These are phyloP conservation scores for Vicia faba DNA, from an alignment of 306 rosid species.

Conservation along the genomic window DNA sequence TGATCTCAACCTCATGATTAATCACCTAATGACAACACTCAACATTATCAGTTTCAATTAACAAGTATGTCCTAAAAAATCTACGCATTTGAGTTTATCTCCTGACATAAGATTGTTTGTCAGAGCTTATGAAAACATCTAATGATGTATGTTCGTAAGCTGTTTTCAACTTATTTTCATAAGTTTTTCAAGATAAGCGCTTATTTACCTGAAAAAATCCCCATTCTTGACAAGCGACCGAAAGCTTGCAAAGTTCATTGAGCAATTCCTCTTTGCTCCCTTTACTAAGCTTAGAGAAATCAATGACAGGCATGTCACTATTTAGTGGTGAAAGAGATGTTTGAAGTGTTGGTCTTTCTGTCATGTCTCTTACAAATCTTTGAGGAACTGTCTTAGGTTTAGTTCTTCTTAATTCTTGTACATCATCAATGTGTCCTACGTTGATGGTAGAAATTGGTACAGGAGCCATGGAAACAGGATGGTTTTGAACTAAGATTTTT, in stretches of 20 bases:
- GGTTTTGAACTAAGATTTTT: slow-evolving; percentile 1
- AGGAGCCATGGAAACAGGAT: slow-evolving; percentile 65
- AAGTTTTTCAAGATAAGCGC: background rate
- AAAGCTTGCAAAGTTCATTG: slow-evolving; percentile 55
- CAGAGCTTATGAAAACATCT: background rate
- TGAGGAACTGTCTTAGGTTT: slow-evolving; percentile 71
- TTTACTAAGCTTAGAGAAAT: slow-evolving; percentile 61
- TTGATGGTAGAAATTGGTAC: slow-evolving; percentile 54
- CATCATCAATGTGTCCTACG: slow-evolving; percentile 90
- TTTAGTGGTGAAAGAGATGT: slow-evolving; percentile 39
- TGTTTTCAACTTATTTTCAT: background rate
- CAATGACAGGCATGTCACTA: slow-evolving; percentile 68
- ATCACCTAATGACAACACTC: slow-evolving; percentile 52
- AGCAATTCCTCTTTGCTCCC: slow-evolving; percentile 54
- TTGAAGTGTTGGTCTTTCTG: slow-evolving; percentile 66
- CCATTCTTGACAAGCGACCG: slow-evolving; percentile 79
- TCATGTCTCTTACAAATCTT: slow-evolving; percentile 78
- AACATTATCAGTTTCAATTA: slow-evolving; percentile 35
- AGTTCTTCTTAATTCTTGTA: slow-evolving; percentile 80
- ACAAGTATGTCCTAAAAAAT: background rate
- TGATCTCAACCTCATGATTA: slow-evolving; percentile 75
- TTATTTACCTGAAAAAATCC: slow-evolving; percentile 91
- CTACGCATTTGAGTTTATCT: background rate
- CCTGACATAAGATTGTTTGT: background rate
- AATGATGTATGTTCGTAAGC: background rate